Percentiles rank a stretch among this genome's conserved stretches.
Evolutionary conservation across 2,329 filamentous ascomycete genomes (phyloP).

Genomic region (Monosporascus sp.): DNA sequence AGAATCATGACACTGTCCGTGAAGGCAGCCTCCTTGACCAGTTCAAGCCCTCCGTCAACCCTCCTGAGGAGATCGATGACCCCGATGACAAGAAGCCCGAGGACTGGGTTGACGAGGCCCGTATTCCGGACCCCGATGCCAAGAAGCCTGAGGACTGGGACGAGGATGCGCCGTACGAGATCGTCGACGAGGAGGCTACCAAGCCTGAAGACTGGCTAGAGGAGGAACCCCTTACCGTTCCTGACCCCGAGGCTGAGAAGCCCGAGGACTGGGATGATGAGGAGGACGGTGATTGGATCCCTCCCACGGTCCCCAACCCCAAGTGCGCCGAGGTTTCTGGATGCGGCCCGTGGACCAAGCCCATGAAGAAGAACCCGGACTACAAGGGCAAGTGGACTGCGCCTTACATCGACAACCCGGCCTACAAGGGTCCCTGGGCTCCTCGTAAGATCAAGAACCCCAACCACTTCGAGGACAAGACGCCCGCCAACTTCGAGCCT

Average conservation of each 20-base stretch:
- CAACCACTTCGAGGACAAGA: constrained; percentile 95
- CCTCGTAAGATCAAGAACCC: constrained; percentile 97
- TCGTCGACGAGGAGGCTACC: constrained; percentile 86
- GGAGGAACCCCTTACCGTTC: constrained; percentile 73
- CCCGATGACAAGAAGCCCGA: constrained; percentile 89
- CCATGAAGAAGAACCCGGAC: constrained; percentile 87
- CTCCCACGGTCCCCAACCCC: constrained; percentile 88
- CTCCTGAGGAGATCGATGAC: constrained; percentile 90
- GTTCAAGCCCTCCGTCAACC: constrained; percentile 92
- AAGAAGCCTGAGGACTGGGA: constrained; percentile 99
- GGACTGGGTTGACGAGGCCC: constrained; percentile 90
- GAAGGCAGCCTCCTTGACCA: constrained; percentile 89
- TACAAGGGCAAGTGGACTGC: constrained; percentile 99
- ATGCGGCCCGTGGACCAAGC: constrained; percentile 88
- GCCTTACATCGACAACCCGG: constrained; percentile 91
- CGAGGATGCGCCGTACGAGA: constrained; percentile 94
- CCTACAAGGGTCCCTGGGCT: constrained; percentile 93
- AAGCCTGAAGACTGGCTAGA: constrained; percentile 96
- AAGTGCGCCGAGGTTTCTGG: constrained; percentile 92
- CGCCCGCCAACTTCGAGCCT: constrained; percentile 91
- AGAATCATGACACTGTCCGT: constrained; percentile 86
- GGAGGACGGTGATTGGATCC: constrained; percentile 96
- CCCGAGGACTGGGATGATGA: constrained; percentile 99
- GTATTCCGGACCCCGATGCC: constrained; percentile 87
- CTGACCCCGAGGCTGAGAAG: constrained; percentile 94